A percentile compares a stretch with the other conserved stretches of the same genome.
phyloP scores from a whole-genome alignment of 768 basidiomycete genomes.

The Phylloporus scabripes region DNA sequence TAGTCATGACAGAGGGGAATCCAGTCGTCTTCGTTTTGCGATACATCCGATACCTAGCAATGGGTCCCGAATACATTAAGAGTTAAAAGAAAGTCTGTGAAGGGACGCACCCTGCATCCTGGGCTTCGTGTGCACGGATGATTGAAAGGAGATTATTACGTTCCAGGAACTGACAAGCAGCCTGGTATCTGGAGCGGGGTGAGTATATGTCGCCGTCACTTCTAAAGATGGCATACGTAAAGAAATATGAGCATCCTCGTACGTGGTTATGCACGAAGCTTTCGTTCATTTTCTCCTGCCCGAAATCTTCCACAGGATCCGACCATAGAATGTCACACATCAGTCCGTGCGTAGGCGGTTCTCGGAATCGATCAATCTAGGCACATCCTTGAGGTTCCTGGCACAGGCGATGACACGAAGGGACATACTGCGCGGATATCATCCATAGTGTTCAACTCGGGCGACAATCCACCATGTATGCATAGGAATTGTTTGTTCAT shows the following conservation, averaged over 20 bases:
- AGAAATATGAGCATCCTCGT: constrained; percentile 95
- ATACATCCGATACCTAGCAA: constrained; percentile 88
- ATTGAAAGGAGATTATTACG: constrained; percentile 95
- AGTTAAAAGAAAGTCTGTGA: neutral
- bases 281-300: constrained; percentile 85
- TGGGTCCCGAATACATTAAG: neutral
- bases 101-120: constrained; percentile 84
- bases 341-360: constrained; percentile 93
- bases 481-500: constrained; percentile 99
- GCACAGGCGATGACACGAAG: neutral
- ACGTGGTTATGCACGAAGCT: constrained; percentile 95
- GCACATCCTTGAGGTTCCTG: neutral
- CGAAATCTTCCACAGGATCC: constrained; percentile 97
- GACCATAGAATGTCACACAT: constrained; percentile 99
- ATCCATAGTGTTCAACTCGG: constrained; percentile 92
- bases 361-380: constrained; percentile 95
- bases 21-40: constrained; percentile 97
- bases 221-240: constrained; percentile 48
- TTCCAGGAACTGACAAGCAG: constrained; percentile 95
- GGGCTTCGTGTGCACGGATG: constrained; percentile 97
- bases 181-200: constrained; percentile 65
- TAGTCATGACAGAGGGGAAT: constrained; percentile 99
- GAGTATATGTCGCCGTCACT: neutral
- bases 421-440: constrained; percentile 78
- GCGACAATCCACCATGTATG: constrained; percentile 95